Percentiles rank a stretch among this genome's conserved stretches.
phyloP scores from a whole-genome alignment of 805 yeast species.

The Candida michaelii region DNA sequence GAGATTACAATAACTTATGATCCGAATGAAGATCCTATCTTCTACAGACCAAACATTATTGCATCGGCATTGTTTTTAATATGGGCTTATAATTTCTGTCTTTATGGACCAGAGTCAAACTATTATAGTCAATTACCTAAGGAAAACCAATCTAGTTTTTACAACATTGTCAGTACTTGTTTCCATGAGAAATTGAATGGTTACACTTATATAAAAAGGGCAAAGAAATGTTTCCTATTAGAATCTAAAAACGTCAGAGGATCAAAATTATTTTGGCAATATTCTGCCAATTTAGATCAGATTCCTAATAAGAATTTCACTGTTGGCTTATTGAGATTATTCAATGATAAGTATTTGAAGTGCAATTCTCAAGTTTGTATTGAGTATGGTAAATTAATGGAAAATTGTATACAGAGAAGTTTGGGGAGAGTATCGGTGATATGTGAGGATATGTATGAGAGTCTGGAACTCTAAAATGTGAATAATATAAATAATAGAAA shows the following conservation, averaged over 20 bases:
- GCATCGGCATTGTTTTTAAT: slow-evolving; percentile 42
- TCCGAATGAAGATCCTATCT: slow-evolving; percentile 48
- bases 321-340: slow-evolving; percentile 52
- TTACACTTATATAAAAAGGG: slow-evolving; percentile 48
- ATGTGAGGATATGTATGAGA: slow-evolving; percentile 16
- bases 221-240: slow-evolving; percentile 24
- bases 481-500: background rate
- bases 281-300: slow-evolving; percentile 38
- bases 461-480: slow-evolving; percentile 1
- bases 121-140: slow-evolving; percentile 5
- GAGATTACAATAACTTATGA: slow-evolving; percentile 33
- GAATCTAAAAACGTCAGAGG: slow-evolving; percentile 6
- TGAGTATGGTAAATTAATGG: slow-evolving; percentile 53
- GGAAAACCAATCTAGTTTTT: slow-evolving; percentile 2
- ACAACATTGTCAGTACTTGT: slow-evolving; percentile 6
- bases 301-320: slow-evolving; percentile 46
- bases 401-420: slow-evolving; percentile 54
- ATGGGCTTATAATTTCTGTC: slow-evolving; percentile 51
- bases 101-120: slow-evolving; percentile 45
- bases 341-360: slow-evolving; percentile 30
- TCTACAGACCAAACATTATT: slow-evolving; percentile 37
- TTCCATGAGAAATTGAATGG: slow-evolving; percentile 32
- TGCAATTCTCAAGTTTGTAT: slow-evolving; percentile 55
- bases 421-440: slow-evolving; percentile 37
- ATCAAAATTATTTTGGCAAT: slow-evolving; percentile 13